Evolutionary conservation across 345 rosid species (phyloP).

Genomic region (Lumnitzera littorea): DNA sequence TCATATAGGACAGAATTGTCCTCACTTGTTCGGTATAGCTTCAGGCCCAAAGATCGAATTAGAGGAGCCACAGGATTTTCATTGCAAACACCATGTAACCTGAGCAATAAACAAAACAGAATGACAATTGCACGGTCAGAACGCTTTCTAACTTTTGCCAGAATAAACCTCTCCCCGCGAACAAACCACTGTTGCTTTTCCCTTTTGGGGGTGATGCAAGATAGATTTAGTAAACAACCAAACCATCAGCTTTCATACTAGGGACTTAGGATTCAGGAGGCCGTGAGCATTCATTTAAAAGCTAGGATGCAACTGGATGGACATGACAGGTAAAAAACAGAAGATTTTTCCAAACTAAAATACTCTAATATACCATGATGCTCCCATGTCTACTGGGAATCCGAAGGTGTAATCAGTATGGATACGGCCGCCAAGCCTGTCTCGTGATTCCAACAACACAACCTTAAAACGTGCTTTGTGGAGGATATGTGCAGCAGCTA

Average conservation of each 20-base stretch:
- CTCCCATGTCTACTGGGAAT: slow-evolving; percentile 90
- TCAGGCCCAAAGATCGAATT: slow-evolving; percentile 65
- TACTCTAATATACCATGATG: slow-evolving; percentile 46
- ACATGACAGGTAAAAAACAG: not conserved
- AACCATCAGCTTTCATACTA: no score
- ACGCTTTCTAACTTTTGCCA: not conserved
- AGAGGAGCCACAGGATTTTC: slow-evolving; percentile 92
- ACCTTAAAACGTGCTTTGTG: slow-evolving; percentile 68
- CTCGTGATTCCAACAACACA: slow-evolving; percentile 66
- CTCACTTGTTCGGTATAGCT: slow-evolving; percentile 79
- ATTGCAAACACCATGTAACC: slow-evolving; percentile 90
- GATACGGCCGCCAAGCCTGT: slow-evolving; percentile 87
- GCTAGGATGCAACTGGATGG: no score
- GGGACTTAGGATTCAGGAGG: no score
- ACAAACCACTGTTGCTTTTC: no score
- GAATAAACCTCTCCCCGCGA: no score
- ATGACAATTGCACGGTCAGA: not conserved
- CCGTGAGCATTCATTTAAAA: no score
- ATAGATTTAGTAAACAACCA: no score
- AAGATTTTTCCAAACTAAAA: not conserved
- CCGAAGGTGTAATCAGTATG: slow-evolving; percentile 89
- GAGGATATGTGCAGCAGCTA: slow-evolving; percentile 77
- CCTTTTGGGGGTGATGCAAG: no score
- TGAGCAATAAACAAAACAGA: slow-evolving; percentile 16
- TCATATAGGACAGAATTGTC: slow-evolving; percentile 85